Evolutionary conservation across 2,329 filamentous ascomycete genomes (phyloP).

Genomic region (Dactylellina leptospora): DNA sequence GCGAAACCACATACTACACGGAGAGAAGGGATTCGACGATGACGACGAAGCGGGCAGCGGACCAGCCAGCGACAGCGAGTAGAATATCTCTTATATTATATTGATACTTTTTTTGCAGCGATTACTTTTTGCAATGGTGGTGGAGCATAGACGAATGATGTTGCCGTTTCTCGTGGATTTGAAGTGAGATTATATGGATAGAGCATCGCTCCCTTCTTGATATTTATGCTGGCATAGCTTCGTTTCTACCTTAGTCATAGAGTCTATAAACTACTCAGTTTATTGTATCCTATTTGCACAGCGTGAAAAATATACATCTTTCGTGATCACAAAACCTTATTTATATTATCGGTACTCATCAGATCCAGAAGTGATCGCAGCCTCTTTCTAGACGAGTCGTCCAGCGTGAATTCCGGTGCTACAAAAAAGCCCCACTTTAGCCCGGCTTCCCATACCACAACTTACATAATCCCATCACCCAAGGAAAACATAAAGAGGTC

Average conservation of each 20-base stretch:
- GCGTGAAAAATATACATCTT: too few species aligned
- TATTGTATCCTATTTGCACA: too few species aligned
- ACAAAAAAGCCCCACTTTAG: too few species aligned
- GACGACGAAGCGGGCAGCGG: slow-evolving; percentile 64
- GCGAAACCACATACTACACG: slow-evolving; percentile 61
- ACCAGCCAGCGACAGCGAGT: slow-evolving; percentile 44
- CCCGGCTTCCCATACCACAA: not conserved
- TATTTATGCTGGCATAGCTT: slow-evolving; percentile 21
- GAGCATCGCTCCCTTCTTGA: not conserved
- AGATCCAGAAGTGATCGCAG: too few species aligned
- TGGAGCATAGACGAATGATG: slow-evolving; percentile 12
- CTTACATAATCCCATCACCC: slow-evolving; percentile 1
- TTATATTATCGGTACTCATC: too few species aligned
- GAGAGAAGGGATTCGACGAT: slow-evolving; percentile 64
- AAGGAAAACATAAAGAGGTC: not conserved
- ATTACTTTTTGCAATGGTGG: not conserved
- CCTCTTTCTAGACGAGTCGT: too few species aligned
- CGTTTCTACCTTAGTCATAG: not conserved
- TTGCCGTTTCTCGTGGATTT: not conserved
- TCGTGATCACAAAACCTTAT: too few species aligned
- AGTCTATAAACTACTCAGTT: not conserved
- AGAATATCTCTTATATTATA: too few species aligned
- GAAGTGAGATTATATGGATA: not conserved
- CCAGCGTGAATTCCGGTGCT: too few species aligned
- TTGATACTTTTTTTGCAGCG: slow-evolving; percentile 8